Conservation (phyloP, 768 basidiomycete species). For the Tephrocybe sp. region DNA sequence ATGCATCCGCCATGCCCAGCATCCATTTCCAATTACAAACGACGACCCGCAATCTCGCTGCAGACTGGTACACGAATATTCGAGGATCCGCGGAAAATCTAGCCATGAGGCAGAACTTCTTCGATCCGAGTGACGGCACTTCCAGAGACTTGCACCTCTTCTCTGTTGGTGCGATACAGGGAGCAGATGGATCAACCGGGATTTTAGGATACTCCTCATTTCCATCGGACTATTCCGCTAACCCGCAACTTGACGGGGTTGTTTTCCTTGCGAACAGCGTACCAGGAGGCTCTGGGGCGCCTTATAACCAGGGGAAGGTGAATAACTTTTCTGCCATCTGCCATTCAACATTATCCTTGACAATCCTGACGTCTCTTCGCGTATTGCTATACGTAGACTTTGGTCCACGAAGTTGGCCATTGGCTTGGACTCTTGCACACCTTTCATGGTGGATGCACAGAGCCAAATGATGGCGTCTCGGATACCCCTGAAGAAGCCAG, state of each 20-base stretch:
- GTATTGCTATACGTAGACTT: slow-evolving; percentile 24
- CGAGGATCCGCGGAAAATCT: too few relatives aligned
- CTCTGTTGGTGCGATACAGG: too few relatives aligned
- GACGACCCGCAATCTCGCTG: too few relatives aligned
- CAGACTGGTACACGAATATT: too few relatives aligned
- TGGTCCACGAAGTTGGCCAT: slow-evolving; percentile 39
- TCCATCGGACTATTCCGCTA: slow-evolving; percentile 28
- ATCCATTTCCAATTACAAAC: too few relatives aligned
- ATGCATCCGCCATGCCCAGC: too few relatives aligned
- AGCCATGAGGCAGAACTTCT: too few relatives aligned
- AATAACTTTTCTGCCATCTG: background rate
- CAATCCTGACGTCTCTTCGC: background rate
- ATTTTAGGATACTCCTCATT: slow-evolving; percentile 41
- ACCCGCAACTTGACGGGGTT: slow-evolving; percentile 35
- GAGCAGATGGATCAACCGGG: too few relatives aligned
- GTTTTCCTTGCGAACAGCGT: slow-evolving; percentile 23
- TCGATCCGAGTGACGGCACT: too few relatives aligned
- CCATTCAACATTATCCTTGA: background rate
- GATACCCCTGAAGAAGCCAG: slow-evolving; percentile 39
- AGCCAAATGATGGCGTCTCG: slow-evolving; percentile 16
- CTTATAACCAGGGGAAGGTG: slow-evolving; percentile 26
- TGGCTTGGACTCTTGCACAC: slow-evolving; percentile 41
- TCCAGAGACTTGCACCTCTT: too few relatives aligned
- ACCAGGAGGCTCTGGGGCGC: slow-evolving; percentile 26
- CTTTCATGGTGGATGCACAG: slow-evolving; percentile 33